Evolutionary conservation across 306 rosid species (phyloP).

Genomic region (Cucumis cinereus): DNA sequence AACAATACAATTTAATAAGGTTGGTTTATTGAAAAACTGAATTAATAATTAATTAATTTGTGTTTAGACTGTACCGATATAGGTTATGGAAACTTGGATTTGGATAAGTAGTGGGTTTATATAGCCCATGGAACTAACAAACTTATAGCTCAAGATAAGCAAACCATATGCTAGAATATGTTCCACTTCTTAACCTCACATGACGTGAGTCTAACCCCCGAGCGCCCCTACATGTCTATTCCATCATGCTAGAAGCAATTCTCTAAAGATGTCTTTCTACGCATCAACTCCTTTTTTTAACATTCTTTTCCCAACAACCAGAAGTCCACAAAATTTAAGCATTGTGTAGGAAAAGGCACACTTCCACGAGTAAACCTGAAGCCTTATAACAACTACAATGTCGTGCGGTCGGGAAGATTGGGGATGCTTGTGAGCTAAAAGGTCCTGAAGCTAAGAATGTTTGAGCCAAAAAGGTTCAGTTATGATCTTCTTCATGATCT

Average conservation of each 20-base stretch:
- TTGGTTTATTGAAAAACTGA: neutral
- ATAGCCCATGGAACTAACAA: neutral
- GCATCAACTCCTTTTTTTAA: neutral
- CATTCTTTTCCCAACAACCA: neutral
- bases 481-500: neutral
- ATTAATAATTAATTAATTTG: neutral
- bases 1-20: neutral
- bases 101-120: neutral
- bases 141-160: neutral
- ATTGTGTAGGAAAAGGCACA: neutral
- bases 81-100: neutral
- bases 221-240: neutral
- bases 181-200: neutral
- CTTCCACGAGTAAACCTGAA: neutral
- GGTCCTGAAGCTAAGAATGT: neutral
- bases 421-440: neutral
- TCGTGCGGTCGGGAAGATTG: neutral
- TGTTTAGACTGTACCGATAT: neutral
- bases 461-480: neutral
- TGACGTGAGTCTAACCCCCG: neutral
- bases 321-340: neutral
- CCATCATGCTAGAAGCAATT: neutral
- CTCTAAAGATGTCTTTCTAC: neutral
- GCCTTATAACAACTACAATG: neutral
- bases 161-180: neutral